phyloP scores from a whole-genome alignment of 805 yeast genomes.

The Brettanomyces sp. region DNA sequence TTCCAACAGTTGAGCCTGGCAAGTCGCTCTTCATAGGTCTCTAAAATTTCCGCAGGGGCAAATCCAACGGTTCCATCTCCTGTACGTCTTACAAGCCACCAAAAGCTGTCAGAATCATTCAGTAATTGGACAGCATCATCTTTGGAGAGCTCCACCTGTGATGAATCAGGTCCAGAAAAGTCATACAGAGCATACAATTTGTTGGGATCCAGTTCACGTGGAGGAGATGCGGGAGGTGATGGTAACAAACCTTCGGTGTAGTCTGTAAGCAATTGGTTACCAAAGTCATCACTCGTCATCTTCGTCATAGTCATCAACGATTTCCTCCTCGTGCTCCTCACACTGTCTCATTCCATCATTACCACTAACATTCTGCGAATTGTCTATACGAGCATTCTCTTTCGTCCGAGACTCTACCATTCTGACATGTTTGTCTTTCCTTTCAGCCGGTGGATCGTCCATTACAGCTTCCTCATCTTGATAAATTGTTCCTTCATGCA shows the following conservation, averaged over 20 bases:
- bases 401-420: not conserved
- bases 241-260: constrained; percentile 36
- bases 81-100: constrained; percentile 78
- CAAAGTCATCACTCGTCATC: constrained; percentile 4
- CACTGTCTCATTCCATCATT: too few relatives aligned
- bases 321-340: not conserved
- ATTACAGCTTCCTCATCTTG: too few relatives aligned
- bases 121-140: constrained; percentile 77
- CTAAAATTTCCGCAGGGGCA: constrained; percentile 93
- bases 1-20: constrained; percentile 90
- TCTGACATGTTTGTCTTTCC: not conserved
- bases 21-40: constrained; percentile 81
- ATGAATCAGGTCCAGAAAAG: constrained; percentile 86
- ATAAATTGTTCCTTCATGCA: too few relatives aligned
- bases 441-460: too few relatives aligned
- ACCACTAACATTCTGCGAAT: not conserved
- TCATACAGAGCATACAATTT: constrained; percentile 80
- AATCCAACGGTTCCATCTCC: constrained; percentile 56
- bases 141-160: constrained; percentile 71
- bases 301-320: not conserved
- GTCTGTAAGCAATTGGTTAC: constrained; percentile 24
- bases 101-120: constrained; percentile 86
- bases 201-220: constrained; percentile 72
- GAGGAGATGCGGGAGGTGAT: constrained; percentile 72
- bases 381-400: not conserved